phyloP scores from a whole-genome alignment of 2,329 filamentous ascomycete species.

The Tolypocladium ophioglossoides region DNA sequence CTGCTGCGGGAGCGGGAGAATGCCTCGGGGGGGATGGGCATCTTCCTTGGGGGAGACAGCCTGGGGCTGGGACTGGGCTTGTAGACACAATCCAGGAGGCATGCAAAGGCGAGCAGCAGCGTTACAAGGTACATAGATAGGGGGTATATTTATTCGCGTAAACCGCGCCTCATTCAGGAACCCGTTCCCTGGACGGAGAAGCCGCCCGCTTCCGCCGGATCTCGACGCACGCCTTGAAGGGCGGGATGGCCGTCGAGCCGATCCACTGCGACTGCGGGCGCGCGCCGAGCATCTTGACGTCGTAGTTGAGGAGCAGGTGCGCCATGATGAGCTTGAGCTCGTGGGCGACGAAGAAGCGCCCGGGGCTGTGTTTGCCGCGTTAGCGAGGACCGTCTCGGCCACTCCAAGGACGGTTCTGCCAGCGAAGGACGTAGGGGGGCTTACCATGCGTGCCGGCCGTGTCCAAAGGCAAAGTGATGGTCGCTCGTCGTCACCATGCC shows the following conservation, averaged over 20 bases:
- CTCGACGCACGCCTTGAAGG: conserved; percentile 14
- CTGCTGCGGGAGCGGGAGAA: conserved; percentile 52
- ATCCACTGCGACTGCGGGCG: conserved; percentile 31
- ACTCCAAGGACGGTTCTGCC: background rate
- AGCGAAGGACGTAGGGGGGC: conserved; percentile 2
- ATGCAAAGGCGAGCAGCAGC: background rate
- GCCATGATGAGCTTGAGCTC: conserved; percentile 45
- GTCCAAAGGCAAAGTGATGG: conserved; percentile 42
- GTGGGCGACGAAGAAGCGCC: conserved; percentile 44
- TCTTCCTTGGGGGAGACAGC: conserved; percentile 30
- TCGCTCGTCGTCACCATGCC: conserved; percentile 44
- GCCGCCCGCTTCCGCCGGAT: conserved; percentile 8
- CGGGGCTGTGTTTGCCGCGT: conserved; percentile 23
- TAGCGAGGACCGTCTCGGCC: background rate
- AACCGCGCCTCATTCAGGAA: background rate
- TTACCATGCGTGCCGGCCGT: conserved; percentile 41
- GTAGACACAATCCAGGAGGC: conserved; percentile 1
- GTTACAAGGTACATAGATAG: background rate
- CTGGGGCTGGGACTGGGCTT: conserved; percentile 17
- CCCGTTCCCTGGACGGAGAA: background rate
- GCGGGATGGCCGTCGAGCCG: conserved; percentile 29
- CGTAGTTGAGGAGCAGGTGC: conserved; percentile 40
- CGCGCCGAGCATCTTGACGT: conserved; percentile 30
- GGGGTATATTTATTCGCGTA: background rate
- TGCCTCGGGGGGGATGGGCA: conserved; percentile 15